Percentiles rank a stretch among this genome's conserved stretches.
Evolutionary conservation across 495 filamentous ascomycete species (phyloP).

Genomic region (Pyrenula massariospora): DNA sequence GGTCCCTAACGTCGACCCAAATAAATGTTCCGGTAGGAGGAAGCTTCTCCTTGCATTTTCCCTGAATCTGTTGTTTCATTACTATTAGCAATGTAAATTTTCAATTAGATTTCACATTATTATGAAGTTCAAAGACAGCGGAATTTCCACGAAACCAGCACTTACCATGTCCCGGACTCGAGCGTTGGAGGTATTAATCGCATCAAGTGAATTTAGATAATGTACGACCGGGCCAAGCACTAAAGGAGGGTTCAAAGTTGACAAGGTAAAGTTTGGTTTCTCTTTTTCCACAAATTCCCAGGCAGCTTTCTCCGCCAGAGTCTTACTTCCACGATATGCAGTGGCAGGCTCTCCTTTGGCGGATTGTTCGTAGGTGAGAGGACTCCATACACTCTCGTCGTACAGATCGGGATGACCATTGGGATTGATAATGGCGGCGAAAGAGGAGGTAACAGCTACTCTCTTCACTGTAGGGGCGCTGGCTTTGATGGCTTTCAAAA

Average conservation of each 20-base stretch:
- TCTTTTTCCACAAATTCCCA: conserved; percentile 75
- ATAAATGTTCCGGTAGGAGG: conserved; percentile 42
- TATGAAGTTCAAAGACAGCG: too few species aligned
- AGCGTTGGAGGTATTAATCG: conserved; percentile 59
- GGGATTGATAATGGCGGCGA: conserved; percentile 58
- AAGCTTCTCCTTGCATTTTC: conserved; percentile 53
- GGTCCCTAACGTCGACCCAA: conserved; percentile 60
- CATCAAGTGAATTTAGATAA: conserved; percentile 53
- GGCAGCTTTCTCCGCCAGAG: conserved; percentile 56
- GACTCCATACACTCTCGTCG: conserved; percentile 73
- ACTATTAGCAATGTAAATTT: conserved; percentile 4
- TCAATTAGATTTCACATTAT: too few species aligned
- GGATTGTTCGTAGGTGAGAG: conserved; percentile 60
- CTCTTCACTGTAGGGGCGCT: conserved; percentile 66
- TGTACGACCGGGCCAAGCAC: conserved; percentile 60
- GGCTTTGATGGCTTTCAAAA: conserved; percentile 65
- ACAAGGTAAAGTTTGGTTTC: conserved; percentile 65
- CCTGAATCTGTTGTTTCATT: conserved; percentile 30
- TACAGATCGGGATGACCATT: conserved; percentile 43
- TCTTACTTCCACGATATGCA: conserved; percentile 62
- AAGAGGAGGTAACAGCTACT: conserved; percentile 78
- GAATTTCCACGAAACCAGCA: not conserved
- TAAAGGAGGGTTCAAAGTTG: conserved; percentile 61
- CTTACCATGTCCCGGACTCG: conserved; percentile 24
- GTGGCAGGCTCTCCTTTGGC: conserved; percentile 32